Evolutionary conservation across 768 basidiomycete genomes (phyloP), one percentile per base, ranked within the genome.

Genomic region (Boletus tomentosulus): DNA sequence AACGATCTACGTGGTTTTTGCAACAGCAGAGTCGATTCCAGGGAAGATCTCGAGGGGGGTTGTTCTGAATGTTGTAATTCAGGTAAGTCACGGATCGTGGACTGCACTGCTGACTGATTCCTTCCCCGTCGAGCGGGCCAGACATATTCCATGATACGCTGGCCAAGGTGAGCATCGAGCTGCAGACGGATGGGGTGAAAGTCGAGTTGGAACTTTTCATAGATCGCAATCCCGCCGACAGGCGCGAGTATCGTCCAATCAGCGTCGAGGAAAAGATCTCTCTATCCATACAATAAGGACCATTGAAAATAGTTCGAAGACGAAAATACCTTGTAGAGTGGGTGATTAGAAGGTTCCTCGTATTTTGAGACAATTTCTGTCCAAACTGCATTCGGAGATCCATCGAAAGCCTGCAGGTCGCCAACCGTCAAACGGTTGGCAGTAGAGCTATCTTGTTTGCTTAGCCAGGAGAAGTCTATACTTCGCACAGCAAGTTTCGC

Each of bases 191-290:
- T 78, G 0, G 94, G 95, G 67, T 95, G 92, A 39, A 97, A 74
- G 27, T 83, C 80, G 34, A 96, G 72, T 57, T 89, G 83, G 60
- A 97, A 90, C 28, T 79, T 76, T 66, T 92, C 86, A 67, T 92
- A 87, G 57, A 97, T 90, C 2, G 86, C 82, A 59, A 98, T 97
- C 12, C 95, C 95, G 19, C 93, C 95, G 24, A 98, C 93, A 15
- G 93, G 90, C 1, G 92, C 82, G n/a, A 92, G 74, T 25, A 89
- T 80, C 4, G 78, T 83, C 94, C 93, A 96, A 51, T 84, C 81
- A 2, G 86, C 86, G 1, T 84, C 74, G 19, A 86, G 75, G 68
- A 96, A 94, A 24, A 92, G 69, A 15, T 86, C 83, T 54, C 78
- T 76, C 87, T 91, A 58, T 60, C 34, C 53, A 16, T 50, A 44